Base-by-base conservation (phyloP, 1,284 basidiomycete genomes). In the Sanghuangporus sanghuang region DNA sequence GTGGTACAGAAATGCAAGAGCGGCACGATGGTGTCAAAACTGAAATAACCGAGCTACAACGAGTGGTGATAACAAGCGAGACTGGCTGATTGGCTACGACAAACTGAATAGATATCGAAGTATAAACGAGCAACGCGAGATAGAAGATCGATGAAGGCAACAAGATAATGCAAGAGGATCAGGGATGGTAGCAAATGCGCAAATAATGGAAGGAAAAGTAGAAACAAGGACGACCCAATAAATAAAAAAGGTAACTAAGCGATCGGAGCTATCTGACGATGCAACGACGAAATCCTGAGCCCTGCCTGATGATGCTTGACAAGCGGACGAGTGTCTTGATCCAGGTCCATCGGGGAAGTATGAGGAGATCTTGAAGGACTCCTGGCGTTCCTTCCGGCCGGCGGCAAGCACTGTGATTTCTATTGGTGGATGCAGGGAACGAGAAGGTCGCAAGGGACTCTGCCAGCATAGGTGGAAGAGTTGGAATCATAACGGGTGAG, bases 401-500 rank as follows among this genome's bases (percentile, higher is more conserved):
- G 23, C 21, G 39, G 6, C 18, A 18, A 23, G n/a, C 27, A 38
- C 54, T 38, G 21, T 61, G 18, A 38, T 36, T 57, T 21, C 44
- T 42, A 38, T 50, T 23, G 8, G 18, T 39, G 21, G 48, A 18
- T 38, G 61, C 40, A 14, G 59, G 53, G 36, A 64, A 64, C 5
- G 63, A 68, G 61, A 59, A 67, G 42, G 62, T 57, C 8, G 65
- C 62, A 52, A 66, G 66, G 5, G 61, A 63, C 50, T 66, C 65
- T 11, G 65, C 65, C 56, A 74, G 71, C 64, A 77, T 73, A 16
- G 74, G 70, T 7, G 77, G 85, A 40, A 89, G 79, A 9, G 79
- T 82, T 14, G 86, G 86, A 60, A 89, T 78, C 59, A 79, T 78
- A 68, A 87, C 79, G 14, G 85, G 84, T 66, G 79, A 80, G 65